Evolutionary conservation across 1,284 basidiomycete species (phyloP).

Genomic region (Gomphus bonarii): DNA sequence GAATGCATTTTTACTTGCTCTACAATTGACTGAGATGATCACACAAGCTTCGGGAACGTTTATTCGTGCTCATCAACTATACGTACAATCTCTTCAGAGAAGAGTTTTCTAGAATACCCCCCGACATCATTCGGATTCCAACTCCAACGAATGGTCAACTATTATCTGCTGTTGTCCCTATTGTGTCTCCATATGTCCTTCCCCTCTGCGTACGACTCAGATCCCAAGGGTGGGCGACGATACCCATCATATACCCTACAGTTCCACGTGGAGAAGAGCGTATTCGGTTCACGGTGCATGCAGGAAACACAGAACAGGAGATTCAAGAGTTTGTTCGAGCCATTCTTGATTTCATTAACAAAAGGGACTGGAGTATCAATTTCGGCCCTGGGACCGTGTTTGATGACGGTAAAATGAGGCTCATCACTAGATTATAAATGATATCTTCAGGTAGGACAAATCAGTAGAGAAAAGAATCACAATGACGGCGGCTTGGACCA

Average conservation of each 20-base stretch:
- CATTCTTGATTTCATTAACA: neutral
- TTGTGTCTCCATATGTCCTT: slow-evolving; percentile 68
- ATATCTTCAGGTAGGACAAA: no score
- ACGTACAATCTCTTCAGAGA: slow-evolving; percentile 3
- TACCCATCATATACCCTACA: slow-evolving; percentile 76
- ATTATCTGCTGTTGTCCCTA: slow-evolving; percentile 65
- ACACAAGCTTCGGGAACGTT: neutral
- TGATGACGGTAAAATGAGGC: no score
- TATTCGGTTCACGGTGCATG: slow-evolving; percentile 78
- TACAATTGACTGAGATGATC: slow-evolving; percentile 5
- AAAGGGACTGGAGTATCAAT: slow-evolving; percentile 7
- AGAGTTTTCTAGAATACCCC: slow-evolving; percentile 1
- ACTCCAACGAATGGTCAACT: neutral
- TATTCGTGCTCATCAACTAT: neutral
- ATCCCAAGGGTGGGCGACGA: slow-evolving; percentile 51
- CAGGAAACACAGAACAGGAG: slow-evolving; percentile 57
- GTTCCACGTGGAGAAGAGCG: slow-evolving; percentile 76
- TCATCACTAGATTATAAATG: no score
- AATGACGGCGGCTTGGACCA: no score
- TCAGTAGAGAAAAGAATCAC: no score
- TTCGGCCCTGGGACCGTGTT: no score
- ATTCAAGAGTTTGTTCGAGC: slow-evolving; percentile 29
- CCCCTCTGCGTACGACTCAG: slow-evolving; percentile 59
- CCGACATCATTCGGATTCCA: neutral
- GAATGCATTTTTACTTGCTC: slow-evolving; percentile 22